Evolutionary conservation across 2,329 filamentous ascomycete species (phyloP).

Genomic region (Ciborinia camelliae): DNA sequence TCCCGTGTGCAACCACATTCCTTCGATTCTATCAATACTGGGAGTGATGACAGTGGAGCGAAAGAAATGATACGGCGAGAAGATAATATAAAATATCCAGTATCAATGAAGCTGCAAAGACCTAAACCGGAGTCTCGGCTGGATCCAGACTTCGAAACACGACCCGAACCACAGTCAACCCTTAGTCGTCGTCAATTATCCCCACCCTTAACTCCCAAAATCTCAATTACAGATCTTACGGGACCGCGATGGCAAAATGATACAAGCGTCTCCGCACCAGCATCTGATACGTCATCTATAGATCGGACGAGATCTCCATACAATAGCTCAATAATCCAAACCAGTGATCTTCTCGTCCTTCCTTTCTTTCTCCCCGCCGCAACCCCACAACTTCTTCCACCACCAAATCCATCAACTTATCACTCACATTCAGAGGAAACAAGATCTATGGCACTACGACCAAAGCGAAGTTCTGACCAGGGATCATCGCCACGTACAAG

Average conservation of each 20-base stretch:
- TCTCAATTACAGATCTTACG: background rate
- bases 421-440: slow-evolving; percentile 18
- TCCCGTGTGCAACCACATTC: slow-evolving; percentile 24
- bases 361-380: background rate
- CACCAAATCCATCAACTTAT: background rate
- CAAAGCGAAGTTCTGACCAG: slow-evolving; percentile 22
- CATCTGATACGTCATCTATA: slow-evolving; percentile 4
- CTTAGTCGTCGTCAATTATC: background rate
- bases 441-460: slow-evolving; percentile 24
- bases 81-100: slow-evolving; percentile 37
- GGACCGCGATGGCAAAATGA: background rate
- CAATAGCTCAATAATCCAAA: slow-evolving; percentile 15
- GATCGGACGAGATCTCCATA: slow-evolving; percentile 7
- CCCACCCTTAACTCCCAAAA: background rate
- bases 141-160: slow-evolving; percentile 1
- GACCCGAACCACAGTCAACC: background rate
- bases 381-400: slow-evolving; percentile 3
- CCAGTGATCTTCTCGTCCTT: slow-evolving; percentile 10
- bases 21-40: slow-evolving; percentile 27
- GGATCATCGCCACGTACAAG: slow-evolving; percentile 24
- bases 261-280: background rate
- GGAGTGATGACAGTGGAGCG: slow-evolving; percentile 23
- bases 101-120: slow-evolving; percentile 33
- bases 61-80: slow-evolving; percentile 34
- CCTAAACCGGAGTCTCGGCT: slow-evolving; percentile 27